Percentiles rank a stretch among this genome's conserved stretches.
phyloP scores from a whole-genome alignment of 1,284 basidiomycete genomes.

The Cryptococcus maquisensis region DNA sequence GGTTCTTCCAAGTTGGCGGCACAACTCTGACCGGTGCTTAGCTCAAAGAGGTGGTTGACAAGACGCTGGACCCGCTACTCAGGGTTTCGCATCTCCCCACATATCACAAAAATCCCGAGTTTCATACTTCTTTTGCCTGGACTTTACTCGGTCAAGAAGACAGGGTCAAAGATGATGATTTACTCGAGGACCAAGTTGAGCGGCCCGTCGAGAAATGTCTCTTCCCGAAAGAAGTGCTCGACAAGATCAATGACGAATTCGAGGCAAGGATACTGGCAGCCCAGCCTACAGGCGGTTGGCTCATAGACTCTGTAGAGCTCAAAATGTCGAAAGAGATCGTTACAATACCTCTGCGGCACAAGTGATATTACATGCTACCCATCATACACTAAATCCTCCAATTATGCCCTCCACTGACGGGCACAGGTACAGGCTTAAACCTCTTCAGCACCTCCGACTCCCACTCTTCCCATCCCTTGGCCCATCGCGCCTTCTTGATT shows the following conservation, averaged over 20 bases:
- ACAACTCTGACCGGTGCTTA: conserved; percentile 3
- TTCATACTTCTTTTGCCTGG: conserved; percentile 48
- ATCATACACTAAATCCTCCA: conserved; percentile 1
- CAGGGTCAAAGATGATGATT: background rate
- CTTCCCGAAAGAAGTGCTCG: conserved; percentile 11
- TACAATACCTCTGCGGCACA: conserved; percentile 8
- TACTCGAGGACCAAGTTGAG: background rate
- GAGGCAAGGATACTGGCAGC: conserved; percentile 12
- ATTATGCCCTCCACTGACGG: conserved; percentile 19
- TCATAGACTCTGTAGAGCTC: conserved; percentile 23
- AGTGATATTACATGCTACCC: background rate
- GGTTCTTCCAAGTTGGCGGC: background rate
- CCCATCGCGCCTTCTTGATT: conserved; percentile 54
- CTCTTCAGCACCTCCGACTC: conserved; percentile 41
- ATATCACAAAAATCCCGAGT: conserved; percentile 43
- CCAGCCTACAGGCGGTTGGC: conserved; percentile 36
- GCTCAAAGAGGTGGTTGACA: conserved; percentile 26
- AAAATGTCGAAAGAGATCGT: conserved; percentile 35
- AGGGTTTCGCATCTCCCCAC: conserved; percentile 30
- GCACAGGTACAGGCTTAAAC: conserved; percentile 37
- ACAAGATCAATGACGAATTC: conserved; percentile 15
- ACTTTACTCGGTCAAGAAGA: conserved; percentile 11
- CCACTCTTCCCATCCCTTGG: conserved; percentile 39
- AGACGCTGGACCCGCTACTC: conserved; percentile 33
- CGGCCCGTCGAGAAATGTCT: conserved; percentile 1